Evolutionary conservation across 306 rosid species (phyloP), one percentile per base, ranked within the genome.

Genomic region (Lathyrus tuberosus): DNA sequence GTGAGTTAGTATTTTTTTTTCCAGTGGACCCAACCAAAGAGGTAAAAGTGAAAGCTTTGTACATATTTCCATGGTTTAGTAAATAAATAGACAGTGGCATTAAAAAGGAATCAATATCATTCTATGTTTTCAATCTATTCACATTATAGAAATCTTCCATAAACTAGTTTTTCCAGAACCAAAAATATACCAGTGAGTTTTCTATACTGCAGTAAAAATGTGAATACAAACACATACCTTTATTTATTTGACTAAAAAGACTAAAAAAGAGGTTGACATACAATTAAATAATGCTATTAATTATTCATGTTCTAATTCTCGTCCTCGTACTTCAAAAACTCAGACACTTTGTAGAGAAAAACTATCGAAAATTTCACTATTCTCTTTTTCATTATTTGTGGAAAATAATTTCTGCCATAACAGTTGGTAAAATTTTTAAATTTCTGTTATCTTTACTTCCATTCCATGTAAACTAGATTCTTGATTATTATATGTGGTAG

Each of bases 71-170:
- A 1, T 8, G 10, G 9, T 10, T 13, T 24, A 2, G 41, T 52
- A 3, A 51, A 65, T 16, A 37, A 48, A 65, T 7, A 37, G 78
- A 67, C n/a, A n/a, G n/a, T n/a, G n/a, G 71, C 68, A 84, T 69
- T 67, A 9, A 47, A 68, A 75, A 85, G 51, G 76, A 61, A 26
- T 64, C 63, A 53, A 59, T 44, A 38, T 79, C 51, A 38, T 57
- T 82, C 38, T 28, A 54, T 37, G 58, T 15, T 20, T 66, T 59
- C 66, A 75, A 18, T 42, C 51, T 30, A 30, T 30, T 30, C 5
- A 3, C 35, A 30, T 4, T 4, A 30, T 30, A 30, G 47, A 72
- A 46, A 48, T 73, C 56, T 58, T 60, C 49, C 38, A 35, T 17
- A 24, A 26, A 65, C 53, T 31, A 26, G 20, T 24, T 28, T 51